phyloP scores from a whole-genome alignment of 805 yeast genomes.

The Zygoascus biomembranicola region DNA sequence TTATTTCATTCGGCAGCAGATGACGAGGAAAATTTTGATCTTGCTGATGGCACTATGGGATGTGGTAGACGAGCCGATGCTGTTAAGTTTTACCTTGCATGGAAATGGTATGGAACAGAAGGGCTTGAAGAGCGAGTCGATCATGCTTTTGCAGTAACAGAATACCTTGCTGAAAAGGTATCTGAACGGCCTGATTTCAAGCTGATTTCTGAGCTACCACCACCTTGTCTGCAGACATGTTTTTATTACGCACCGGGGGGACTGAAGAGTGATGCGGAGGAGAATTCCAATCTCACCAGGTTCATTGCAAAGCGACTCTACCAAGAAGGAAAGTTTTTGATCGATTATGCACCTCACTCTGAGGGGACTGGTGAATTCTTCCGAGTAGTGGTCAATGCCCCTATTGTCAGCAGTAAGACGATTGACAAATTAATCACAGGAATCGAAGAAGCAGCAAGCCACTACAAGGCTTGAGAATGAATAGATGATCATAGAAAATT shows the following conservation, averaged over 20 bases:
- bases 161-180: slow-evolving; percentile 48
- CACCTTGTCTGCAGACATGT: slow-evolving; percentile 79
- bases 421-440: slow-evolving; percentile 38
- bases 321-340: slow-evolving; percentile 53
- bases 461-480: too few relatives aligned
- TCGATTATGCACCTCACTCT: slow-evolving; percentile 67
- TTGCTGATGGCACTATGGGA: slow-evolving; percentile 89
- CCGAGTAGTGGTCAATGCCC: slow-evolving; percentile 76
- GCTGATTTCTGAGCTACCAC: slow-evolving; percentile 48
- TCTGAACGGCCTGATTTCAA: slow-evolving; percentile 37
- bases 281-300: slow-evolving; percentile 51
- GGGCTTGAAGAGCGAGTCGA: slow-evolving; percentile 64
- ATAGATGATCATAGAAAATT: too few relatives aligned
- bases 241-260: slow-evolving; percentile 56
- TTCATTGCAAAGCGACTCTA: slow-evolving; percentile 54
- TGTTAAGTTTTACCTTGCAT: slow-evolving; percentile 65
- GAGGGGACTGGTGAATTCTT: slow-evolving; percentile 66
- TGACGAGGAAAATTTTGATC: slow-evolving; percentile 49
- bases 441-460: slow-evolving; percentile 32
- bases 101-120: slow-evolving; percentile 67
- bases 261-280: slow-evolving; percentile 24
- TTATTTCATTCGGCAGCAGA: slow-evolving; percentile 55
- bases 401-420: slow-evolving; percentile 38
- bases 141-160: slow-evolving; percentile 60
- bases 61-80: slow-evolving; percentile 85